These are phyloP conservation scores for Inonotus hispidus DNA, from an alignment of 1,284 basidiomycete species.

Conservation along the genomic window DNA sequence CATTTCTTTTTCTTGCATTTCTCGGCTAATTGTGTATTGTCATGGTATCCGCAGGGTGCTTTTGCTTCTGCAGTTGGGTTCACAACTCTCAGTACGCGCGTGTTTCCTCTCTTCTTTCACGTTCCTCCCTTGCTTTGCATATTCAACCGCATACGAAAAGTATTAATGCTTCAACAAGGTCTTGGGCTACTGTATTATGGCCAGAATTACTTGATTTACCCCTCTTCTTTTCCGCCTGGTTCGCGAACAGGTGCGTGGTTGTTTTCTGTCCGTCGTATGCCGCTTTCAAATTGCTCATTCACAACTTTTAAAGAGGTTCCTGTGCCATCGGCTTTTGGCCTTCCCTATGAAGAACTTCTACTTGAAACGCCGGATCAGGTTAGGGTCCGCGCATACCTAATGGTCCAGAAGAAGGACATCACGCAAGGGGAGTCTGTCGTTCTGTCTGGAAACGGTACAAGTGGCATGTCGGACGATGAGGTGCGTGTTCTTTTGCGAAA, in stretches of 20 bases:
- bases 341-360: constrained; percentile 70
- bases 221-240: constrained; percentile 79
- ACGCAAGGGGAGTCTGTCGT: constrained; percentile 22
- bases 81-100: constrained; percentile 53
- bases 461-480: constrained; percentile 28
- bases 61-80: constrained; percentile 62
- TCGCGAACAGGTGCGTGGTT: constrained; percentile 60
- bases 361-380: constrained; percentile 60
- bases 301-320: constrained; percentile 53
- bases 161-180: constrained; percentile 38
- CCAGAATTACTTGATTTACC: constrained; percentile 86
- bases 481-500: constrained; percentile 10
- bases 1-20: background rate
- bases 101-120: background rate
- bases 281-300: background rate
- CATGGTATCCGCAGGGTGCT: constrained; percentile 43
- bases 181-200: constrained; percentile 78
- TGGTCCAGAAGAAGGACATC: constrained; percentile 41
- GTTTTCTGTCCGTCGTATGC: background rate
- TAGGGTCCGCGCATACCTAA: constrained; percentile 56
- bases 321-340: constrained; percentile 59
- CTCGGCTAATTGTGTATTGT: constrained; percentile 7
- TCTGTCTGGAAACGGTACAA: constrained; percentile 16
- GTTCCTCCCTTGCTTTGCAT: background rate
- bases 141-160: background rate